Evolutionary conservation across 331 rosid species (phyloP), one percentile per base, ranked within the genome.

Genomic region (Quercus phellos): DNA sequence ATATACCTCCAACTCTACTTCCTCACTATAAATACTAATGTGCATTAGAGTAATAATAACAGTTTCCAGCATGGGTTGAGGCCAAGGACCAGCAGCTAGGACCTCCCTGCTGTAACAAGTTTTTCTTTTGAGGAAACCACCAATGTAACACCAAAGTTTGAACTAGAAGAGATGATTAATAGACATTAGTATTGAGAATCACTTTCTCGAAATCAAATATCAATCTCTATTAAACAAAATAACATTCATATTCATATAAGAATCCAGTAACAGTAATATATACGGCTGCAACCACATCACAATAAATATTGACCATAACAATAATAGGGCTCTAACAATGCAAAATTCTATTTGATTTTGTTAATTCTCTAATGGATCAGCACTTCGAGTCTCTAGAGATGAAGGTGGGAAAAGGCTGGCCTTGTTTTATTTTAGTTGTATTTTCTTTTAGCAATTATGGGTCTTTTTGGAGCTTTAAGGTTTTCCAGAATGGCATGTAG

Each of bases 1-100:
- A 71, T 11, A 58, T 82, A 92, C 98, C 97, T 92, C 93, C 76
- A 85, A 29, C 82, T 94, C 98, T 19, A 92, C 87, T 73, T 86
- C 85, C 81, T 92, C 98, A 79, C 98, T 92, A 55, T 90, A 89
- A 29, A 94, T 58, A 77, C 97, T 93, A 72, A 94, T 85, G 90
- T 92, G 90, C 96, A 89, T 90, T 30, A 94, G 95, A 69, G 98
- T 92, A 59, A 92, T 77, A 72, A 94, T 46, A 76, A 88, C 84
- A 34, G 98, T 94, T 81, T 94, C 98, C 91, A 92, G 74, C 26
- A 59, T 71, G 32, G 93, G 80, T 67, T 77, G 85, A 87, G 92
- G 89, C 82, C 86, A 89, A 77, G 89, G 90, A 84, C 93, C 96
- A 76, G 87, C 88, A 69, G 88, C 93, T 78, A 88, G 78, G 72